These are phyloP conservation scores for Tremellales sp. DNA, from an alignment of 1,284 basidiomycete species.

Conservation along the genomic window DNA sequence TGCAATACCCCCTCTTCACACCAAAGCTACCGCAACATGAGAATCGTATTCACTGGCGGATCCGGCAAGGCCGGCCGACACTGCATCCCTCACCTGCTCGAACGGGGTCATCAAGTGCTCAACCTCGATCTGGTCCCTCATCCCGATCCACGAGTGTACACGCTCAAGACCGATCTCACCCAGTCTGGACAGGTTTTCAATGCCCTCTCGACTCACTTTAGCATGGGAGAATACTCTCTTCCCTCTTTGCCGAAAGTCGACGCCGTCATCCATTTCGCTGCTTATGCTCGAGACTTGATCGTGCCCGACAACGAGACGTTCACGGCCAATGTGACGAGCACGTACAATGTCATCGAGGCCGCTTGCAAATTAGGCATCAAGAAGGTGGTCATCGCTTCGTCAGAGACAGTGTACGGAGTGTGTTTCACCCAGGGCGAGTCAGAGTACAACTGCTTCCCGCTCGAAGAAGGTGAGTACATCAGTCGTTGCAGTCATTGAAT, in stretches of 20 bases:
- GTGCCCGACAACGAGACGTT: slow-evolving; percentile 36
- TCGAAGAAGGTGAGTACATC: slow-evolving; percentile 26
- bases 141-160: slow-evolving; percentile 34
- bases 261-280: slow-evolving; percentile 37
- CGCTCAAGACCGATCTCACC: slow-evolving; percentile 37
- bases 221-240: slow-evolving; percentile 28
- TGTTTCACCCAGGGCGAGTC: slow-evolving; percentile 40
- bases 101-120: slow-evolving; percentile 34
- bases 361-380: slow-evolving; percentile 37
- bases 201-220: slow-evolving; percentile 31
- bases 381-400: slow-evolving; percentile 34
- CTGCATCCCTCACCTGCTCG: slow-evolving; percentile 36
- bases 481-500: slow-evolving; percentile 8
- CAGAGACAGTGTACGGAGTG: slow-evolving; percentile 35
- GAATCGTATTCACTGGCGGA: slow-evolving; percentile 40
- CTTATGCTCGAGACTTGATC: slow-evolving; percentile 35
- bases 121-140: slow-evolving; percentile 37
- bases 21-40: slow-evolving; percentile 8
- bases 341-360: slow-evolving; percentile 41
- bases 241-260: slow-evolving; percentile 18
- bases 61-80: slow-evolving; percentile 40
- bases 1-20: neutral
- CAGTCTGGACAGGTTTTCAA: slow-evolving; percentile 40
- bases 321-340: slow-evolving; percentile 25
- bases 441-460: slow-evolving; percentile 35